Evolutionary conservation across 768 basidiomycete genomes (phyloP), one percentile per base, ranked within the genome.

Genomic region (Clitopilus passeckerianus): DNA sequence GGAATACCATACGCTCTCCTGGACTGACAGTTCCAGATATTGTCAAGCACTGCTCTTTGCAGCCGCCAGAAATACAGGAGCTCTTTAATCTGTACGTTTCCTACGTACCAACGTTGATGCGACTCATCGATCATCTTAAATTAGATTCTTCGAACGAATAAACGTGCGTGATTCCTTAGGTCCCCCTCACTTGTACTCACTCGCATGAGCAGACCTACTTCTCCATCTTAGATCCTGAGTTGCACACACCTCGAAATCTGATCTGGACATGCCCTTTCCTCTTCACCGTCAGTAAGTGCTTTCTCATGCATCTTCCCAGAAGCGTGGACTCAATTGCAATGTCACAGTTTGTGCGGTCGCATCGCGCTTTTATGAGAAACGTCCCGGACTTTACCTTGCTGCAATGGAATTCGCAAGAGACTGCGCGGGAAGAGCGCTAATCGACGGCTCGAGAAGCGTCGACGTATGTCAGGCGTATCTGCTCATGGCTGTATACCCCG

Each of bases 391-490:
- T 23, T 84, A 86, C 68, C 67, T 70, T 6, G 68, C 84, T 55
- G 85, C 85, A 0, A 82, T 84, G 71, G 81, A 85, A 53, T 85
- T 87, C 64, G 86, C 86, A 6, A 77, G 82, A 60, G 81, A 85
- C 57, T 77, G 82, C 18, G 86, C 86, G 5, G 84, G 82, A 12
- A 78, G 79, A 58, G 78, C 84, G 1, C 75, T 88, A 56, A 77
- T 85, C 12, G 83, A 86, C 59, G 85, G 85, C 5, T 76, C 78
- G 63, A 82, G 82, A 67, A 86, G 82, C 60, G 80, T 91, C n/a
- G 91, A 93, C 66, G 83, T 87, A 59, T 87, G 86, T 59, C 91
- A 93, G 67, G 90, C 90, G 18, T 91, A 87, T 66, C 71, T 90
- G 16, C 70, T 93, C 30, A 76, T 88, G 73, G 80, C 83, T 34